A percentile compares a stretch with the other conserved stretches of the same genome.
Conservation (phyloP, 768 basidiomycete genomes). For the Phlegmacium glaucopus region DNA sequence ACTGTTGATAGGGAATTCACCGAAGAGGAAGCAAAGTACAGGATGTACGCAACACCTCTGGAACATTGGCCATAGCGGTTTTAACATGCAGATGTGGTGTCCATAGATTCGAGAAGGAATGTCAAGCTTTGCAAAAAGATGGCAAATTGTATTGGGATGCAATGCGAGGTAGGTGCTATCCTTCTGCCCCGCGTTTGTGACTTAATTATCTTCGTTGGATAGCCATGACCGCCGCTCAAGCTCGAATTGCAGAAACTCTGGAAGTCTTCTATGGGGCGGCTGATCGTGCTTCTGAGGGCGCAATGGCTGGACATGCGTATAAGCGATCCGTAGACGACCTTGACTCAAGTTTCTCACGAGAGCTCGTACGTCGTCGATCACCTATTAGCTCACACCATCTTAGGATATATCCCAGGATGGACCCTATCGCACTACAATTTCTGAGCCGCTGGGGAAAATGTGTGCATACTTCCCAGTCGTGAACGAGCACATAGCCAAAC, state of each 20-base stretch:
- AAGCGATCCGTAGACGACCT: constrained; percentile 93
- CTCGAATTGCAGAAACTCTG: constrained; percentile 89
- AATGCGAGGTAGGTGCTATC: constrained; percentile 68
- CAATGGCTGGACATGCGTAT: constrained; percentile 97
- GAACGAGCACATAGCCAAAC: constrained; percentile 90
- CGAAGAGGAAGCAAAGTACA: constrained; percentile 89
- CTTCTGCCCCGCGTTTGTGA: constrained; percentile 1
- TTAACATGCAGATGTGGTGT: constrained; percentile 2
- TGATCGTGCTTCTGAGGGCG: constrained; percentile 83
- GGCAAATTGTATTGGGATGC: constrained; percentile 93
- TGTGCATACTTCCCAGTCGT: constrained; percentile 92
- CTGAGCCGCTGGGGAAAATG: constrained; percentile 96
- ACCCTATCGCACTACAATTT: constrained; percentile 91
- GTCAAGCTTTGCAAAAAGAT: constrained; percentile 88
- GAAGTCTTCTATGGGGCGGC: constrained; percentile 89
- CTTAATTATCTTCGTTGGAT: background rate
- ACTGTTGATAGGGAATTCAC: constrained; percentile 93
- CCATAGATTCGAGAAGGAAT: constrained; percentile 93
- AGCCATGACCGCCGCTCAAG: constrained; percentile 96
- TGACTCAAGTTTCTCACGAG: constrained; percentile 77
- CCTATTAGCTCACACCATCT: background rate
- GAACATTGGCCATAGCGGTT: background rate
- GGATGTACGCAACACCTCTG: constrained; percentile 55
- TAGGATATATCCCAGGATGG: constrained; percentile 57
- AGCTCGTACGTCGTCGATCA: constrained; percentile 60